Base-by-base conservation (phyloP, 1,284 basidiomycete genomes). In the Sporisorium exsertum region DNA sequence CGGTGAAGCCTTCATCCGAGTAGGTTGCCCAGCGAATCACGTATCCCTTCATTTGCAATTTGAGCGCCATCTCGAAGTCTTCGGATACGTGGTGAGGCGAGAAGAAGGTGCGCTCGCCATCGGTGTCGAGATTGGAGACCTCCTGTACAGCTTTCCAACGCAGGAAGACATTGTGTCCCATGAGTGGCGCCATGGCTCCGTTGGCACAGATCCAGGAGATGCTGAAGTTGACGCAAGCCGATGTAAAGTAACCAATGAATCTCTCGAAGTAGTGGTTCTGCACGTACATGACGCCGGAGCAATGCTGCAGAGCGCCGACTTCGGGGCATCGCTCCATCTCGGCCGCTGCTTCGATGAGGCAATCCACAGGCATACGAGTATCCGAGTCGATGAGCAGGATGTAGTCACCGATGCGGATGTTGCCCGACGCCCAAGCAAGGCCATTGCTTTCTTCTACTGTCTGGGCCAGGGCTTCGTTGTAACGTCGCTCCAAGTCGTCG, bases 111-210 rank as follows among this genome's bases (percentile, higher is more conserved):
- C 88, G 89, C 63, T 88, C 83, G 1, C 89, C 89, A 78, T 92
- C 91, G 8, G 86, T 84, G 77, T 94, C 92, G 40, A 91, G 83
- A 72, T 92, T 92, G 10, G 91, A 88, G 3, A 90, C 92, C 65
- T 94, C 93, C 83, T 94, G 93, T 5, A 94, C 86, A 1, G 93
- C 93, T 8, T 89, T 89, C 93, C 93, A 94, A 16, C 93, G 89
- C 40, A 94, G 87, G 87, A 94, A 94, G 3, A 92, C 93, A 71
- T 94, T 94, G 86, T 94, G 93, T 1, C 93, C 93, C 68, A 94
- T 92, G 80, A 94, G 94, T 2, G 93, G 93, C 1, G 93, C 86
- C 3, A 74, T 27, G 47, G 67, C 69, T 4, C 79, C 64, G 56
- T 40, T 54, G 16, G 79, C 58, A 4, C 74, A 91, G 26, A 90